phyloP scores from a whole-genome alignment of 495 filamentous ascomycete species.

The Lasiosphaeria miniovina region DNA sequence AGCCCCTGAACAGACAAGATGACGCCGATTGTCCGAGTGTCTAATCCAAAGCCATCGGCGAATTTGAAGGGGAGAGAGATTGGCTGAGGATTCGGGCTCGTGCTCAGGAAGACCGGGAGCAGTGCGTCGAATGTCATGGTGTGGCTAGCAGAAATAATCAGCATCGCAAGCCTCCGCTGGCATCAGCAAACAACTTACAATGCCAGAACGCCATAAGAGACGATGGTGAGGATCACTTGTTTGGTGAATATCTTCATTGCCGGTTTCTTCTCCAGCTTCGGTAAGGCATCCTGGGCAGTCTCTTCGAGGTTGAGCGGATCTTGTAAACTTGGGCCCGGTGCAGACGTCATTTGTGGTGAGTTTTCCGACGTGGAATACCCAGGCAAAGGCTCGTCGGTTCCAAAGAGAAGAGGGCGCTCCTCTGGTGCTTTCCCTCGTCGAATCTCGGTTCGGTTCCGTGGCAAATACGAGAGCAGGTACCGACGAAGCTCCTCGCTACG shows the following conservation, averaged over 20 bases:
- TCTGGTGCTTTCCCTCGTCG: slow-evolving; percentile 38
- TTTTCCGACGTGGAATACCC: slow-evolving; percentile 64
- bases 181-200: slow-evolving; percentile 66
- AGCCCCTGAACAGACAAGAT: slow-evolving; percentile 88
- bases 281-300: background rate
- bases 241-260: slow-evolving; percentile 58
- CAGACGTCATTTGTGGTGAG: slow-evolving; percentile 25
- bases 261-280: slow-evolving; percentile 21
- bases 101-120: slow-evolving; percentile 88
- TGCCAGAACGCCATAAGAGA: slow-evolving; percentile 88
- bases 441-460: background rate
- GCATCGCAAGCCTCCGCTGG: background rate
- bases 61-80: slow-evolving; percentile 77
- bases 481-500: no score
- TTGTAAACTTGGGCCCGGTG: background rate
- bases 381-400: slow-evolving; percentile 55
- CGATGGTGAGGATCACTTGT: slow-evolving; percentile 78
- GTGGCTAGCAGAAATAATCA: slow-evolving; percentile 40
- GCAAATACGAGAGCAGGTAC: no score
- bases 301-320: slow-evolving; percentile 19
- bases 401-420: slow-evolving; percentile 51
- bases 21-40: slow-evolving; percentile 77
- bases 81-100: slow-evolving; percentile 42
- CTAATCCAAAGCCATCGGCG: slow-evolving; percentile 76
- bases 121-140: slow-evolving; percentile 95